Evolutionary conservation across 805 yeast genomes (phyloP).

Genomic region (Myxozyma lipomycoides): DNA sequence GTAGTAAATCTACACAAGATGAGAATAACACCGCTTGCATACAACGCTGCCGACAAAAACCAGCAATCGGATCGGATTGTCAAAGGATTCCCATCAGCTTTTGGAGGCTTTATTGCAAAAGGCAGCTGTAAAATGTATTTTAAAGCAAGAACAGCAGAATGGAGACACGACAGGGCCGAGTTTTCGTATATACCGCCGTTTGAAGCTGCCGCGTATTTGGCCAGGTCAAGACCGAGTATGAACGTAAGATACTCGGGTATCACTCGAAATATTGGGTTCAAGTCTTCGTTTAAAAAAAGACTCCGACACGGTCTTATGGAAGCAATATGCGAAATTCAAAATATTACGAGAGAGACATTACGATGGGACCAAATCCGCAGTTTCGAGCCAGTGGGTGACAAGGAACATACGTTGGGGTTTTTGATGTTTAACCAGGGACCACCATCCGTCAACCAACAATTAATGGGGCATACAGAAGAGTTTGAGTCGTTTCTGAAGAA

Average conservation of each 20-base stretch:
- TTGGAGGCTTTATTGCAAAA: neutral
- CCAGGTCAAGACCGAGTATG: slow-evolving; percentile 20
- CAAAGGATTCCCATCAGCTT: slow-evolving; percentile 7
- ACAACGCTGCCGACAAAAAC: slow-evolving; percentile 10
- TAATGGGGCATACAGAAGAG: slow-evolving; percentile 6
- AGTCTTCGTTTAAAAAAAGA: slow-evolving; percentile 9
- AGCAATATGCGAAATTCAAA: slow-evolving; percentile 14
- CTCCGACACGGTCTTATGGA: slow-evolving; percentile 8
- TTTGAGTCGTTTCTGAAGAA: slow-evolving; percentile 17
- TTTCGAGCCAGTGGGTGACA: slow-evolving; percentile 14
- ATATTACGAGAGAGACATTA: slow-evolving; percentile 16
- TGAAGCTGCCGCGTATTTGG: slow-evolving; percentile 2
- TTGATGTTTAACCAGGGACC: slow-evolving; percentile 12
- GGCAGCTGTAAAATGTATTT: neutral
- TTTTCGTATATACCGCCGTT: slow-evolving; percentile 16
- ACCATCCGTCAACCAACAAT: neutral
- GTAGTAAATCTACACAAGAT: slow-evolving; percentile 1
- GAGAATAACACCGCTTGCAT: slow-evolving; percentile 1
- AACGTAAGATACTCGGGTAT: neutral
- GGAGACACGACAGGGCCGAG: neutral
- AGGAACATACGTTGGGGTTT: slow-evolving; percentile 5
- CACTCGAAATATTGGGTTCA: slow-evolving; percentile 2
- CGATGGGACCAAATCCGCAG: slow-evolving; percentile 16
- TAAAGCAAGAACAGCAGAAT: neutral
- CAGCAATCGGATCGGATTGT: neutral